Base-by-base conservation (phyloP, 805 yeast species). In the Metschnikowia drakensbergensis region DNA sequence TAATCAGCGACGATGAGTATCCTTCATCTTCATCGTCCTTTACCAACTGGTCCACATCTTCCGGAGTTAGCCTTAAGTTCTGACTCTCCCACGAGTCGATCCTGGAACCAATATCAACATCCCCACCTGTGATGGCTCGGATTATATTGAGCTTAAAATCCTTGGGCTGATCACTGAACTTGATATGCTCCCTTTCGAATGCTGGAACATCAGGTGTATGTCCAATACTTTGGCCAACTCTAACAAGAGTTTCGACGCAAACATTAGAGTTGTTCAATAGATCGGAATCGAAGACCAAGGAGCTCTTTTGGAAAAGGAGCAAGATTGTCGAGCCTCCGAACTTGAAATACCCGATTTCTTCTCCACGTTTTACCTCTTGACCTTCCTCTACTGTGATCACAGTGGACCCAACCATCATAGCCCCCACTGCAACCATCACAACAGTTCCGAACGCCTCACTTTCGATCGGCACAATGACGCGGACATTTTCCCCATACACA, bases 391-490 rank as follows among this genome's bases (percentile, higher is more conserved):
- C 84, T 0, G 92, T 83, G 28, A 92, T 64, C 0, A 89, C 77
- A 2, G 85, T 90, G 1, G 96, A 85, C 0, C 98, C 98, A 2
- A 92, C 99, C 97, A 92, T 90, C 98, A 94, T 92, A 0, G 99
- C 99, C 32, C 99, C 99, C 3, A 92, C 88, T 5, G 94, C 82
- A 23, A 89, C 80, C 68, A 88, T 76, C 52, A 86, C 70, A 17
- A 92, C 86, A 0, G 79, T 75, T 0, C 97, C 97, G 63, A 88
- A 91, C n/a, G 77, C 71, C 30, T 76, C 73, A 1, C 96, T 81
- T 29, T 86, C 80, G 22, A 92, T 82, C 0, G 96, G 90, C 2
- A 91, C 74, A 1, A 90, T 69, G 3, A 84, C 83, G 35, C 98
- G 75, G 1, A 88, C 83, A 59, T 92, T 92, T 58, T 91, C 97